These are phyloP conservation scores for Fusarium sp. DNA, from an alignment of 2,329 filamentous ascomycete species.

Conservation along the genomic window DNA sequence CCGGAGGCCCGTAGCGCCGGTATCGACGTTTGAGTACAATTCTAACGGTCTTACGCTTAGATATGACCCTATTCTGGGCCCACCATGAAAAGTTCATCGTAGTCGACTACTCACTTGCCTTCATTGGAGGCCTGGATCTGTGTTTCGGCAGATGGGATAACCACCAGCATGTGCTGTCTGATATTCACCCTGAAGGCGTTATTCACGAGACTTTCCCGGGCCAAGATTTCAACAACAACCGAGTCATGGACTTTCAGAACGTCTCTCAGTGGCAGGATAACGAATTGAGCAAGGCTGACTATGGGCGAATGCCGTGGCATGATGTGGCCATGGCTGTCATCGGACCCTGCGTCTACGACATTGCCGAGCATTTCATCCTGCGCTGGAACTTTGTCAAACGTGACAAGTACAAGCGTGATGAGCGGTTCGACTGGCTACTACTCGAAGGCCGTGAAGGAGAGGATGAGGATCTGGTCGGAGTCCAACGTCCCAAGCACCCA, in stretches of 20 bases:
- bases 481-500: constrained; percentile 89
- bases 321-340: constrained; percentile 94
- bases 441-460: constrained; percentile 80
- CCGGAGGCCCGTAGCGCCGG: not conserved
- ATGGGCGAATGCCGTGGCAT: constrained; percentile 97
- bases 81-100: constrained; percentile 99
- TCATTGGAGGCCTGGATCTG: constrained; percentile 93
- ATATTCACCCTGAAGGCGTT: constrained; percentile 87
- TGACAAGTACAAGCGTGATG: constrained; percentile 95
- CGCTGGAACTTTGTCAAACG: constrained; percentile 98
- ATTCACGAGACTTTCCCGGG: constrained; percentile 90
- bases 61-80: constrained; percentile 94
- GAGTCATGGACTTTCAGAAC: constrained; percentile 93
- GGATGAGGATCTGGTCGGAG: constrained; percentile 86
- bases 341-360: constrained; percentile 90
- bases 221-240: constrained; percentile 98
- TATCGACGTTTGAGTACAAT: not conserved
- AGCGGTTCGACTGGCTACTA: constrained; percentile 85
- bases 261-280: constrained; percentile 95
- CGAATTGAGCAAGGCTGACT: constrained; percentile 90
- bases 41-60: not conserved
- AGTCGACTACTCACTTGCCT: constrained; percentile 89
- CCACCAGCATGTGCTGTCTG: constrained; percentile 85
- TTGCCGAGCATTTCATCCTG: constrained; percentile 93
- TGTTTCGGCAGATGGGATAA: constrained; percentile 97